Percentiles rank a stretch among this genome's conserved stretches.
Evolutionary conservation across 1,284 basidiomycete genomes (phyloP).

Genomic region (Phellinidium pouzarii): DNA sequence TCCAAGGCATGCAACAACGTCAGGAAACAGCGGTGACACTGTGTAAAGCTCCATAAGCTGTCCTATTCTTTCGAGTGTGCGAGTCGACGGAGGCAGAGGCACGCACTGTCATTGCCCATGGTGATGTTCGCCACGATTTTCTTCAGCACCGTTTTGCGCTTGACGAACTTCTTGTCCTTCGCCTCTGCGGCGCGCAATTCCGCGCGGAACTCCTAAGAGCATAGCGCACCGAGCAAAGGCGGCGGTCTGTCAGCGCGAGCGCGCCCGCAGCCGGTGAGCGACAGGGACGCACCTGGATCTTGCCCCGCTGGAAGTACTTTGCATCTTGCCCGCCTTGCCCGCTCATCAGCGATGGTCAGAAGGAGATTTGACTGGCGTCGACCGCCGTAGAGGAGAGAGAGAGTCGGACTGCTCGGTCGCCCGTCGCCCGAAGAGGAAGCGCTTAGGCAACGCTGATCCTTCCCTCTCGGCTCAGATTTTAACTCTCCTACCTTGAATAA

Average conservation of each 20-base stretch:
- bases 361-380: background rate
- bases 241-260: background rate
- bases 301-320: slow-evolving; percentile 85
- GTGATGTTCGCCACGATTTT: slow-evolving; percentile 95
- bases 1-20: slow-evolving; percentile 84
- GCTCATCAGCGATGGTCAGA: slow-evolving; percentile 36
- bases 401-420: background rate
- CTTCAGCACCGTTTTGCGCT: slow-evolving; percentile 88
- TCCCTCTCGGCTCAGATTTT: too few relatives aligned
- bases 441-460: background rate
- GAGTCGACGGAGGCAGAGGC: slow-evolving; percentile 20
- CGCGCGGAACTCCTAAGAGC: slow-evolving; percentile 66
- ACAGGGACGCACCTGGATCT: slow-evolving; percentile 72
- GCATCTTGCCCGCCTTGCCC: slow-evolving; percentile 73
- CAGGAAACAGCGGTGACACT: slow-evolving; percentile 93
- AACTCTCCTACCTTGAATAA: too few relatives aligned
- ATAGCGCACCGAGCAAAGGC: background rate
- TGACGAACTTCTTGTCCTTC: slow-evolving; percentile 91
- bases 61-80: background rate
- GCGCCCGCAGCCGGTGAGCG: too few relatives aligned
- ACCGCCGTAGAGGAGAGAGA: background rate
- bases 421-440: background rate
- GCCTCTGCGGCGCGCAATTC: slow-evolving; percentile 85
- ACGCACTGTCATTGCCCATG: slow-evolving; percentile 90
- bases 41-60: slow-evolving; percentile 22